phyloP scores from a whole-genome alignment of 768 basidiomycete species.

The Boletus sp. region DNA sequence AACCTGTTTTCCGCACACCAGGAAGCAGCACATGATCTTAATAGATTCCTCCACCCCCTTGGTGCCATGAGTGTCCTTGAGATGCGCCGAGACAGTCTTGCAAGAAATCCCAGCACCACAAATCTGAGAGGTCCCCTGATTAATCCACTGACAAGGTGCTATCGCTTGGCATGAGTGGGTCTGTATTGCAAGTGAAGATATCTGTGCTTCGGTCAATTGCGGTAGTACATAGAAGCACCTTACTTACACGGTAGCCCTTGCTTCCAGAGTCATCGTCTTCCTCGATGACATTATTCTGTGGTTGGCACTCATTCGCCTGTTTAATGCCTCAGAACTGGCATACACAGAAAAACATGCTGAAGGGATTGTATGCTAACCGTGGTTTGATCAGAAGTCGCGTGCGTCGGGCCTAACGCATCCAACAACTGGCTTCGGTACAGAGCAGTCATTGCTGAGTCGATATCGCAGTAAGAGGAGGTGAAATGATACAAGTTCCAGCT shows the following conservation, averaged over 20 bases:
- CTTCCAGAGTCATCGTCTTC: neutral
- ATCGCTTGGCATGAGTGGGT: neutral
- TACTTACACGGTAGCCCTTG: neutral
- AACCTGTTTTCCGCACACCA: accelerated
- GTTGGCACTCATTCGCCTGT: neutral
- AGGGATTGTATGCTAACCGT: neutral
- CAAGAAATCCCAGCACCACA: neutral
- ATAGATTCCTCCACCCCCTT: neutral
- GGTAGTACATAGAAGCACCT: neutral
- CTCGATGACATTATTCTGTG: neutral
- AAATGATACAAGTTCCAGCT: too few relatives aligned
- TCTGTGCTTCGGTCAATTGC: neutral
- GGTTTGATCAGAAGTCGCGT: too few relatives aligned
- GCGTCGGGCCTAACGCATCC: neutral
- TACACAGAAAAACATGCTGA: neutral
- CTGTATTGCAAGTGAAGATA: neutral
- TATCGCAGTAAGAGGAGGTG: neutral
- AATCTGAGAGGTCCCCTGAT: too few relatives aligned
- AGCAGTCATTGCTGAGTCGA: neutral
- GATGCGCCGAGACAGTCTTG: neutral
- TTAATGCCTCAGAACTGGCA: neutral
- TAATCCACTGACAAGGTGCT: neutral
- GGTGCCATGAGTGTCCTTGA: neutral
- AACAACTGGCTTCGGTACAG: neutral
- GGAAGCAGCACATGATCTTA: neutral